These are phyloP conservation scores for Anaeramoeba flamelloides DNA, from an alignment of 78 protist genomes.

Conservation along the genomic window DNA sequence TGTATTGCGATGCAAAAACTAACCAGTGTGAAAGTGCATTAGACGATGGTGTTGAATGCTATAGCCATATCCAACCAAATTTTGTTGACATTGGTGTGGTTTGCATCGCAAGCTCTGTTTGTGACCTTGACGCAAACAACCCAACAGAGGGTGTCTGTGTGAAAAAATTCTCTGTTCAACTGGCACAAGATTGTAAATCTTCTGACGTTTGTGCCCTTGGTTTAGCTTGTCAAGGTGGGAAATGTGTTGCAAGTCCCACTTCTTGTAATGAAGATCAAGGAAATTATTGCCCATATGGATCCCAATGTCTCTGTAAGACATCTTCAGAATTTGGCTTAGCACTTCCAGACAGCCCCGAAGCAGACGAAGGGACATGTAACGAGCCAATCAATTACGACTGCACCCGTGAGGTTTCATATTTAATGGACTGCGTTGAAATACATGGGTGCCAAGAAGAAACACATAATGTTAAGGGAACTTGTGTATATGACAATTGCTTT, in stretches of 20 bases:
- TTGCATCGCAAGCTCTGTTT: not conserved
- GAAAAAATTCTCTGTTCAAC: not conserved
- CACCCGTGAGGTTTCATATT: no score
- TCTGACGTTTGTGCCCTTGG: not conserved
- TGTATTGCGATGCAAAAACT: not conserved
- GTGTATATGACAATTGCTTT: no score
- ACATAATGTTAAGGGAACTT: no score
- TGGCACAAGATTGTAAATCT: not conserved
- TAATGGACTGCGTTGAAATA: no score
- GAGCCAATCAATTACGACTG: no score
- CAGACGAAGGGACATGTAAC: no score
- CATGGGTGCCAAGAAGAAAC: no score
- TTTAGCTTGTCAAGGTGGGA: not conserved
- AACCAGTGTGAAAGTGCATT: not conserved
- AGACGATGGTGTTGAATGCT: not conserved
- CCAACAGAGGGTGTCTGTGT: not conserved
- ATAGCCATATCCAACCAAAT: not conserved
- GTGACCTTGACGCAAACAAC: not conserved
- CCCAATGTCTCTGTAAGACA: no score
- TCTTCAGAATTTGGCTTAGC: no score
- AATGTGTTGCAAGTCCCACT: not conserved
- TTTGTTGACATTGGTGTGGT: not conserved
- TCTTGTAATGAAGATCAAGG: no score
- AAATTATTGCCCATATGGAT: no score
- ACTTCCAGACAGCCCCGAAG: no score